A percentile compares a stretch with the other conserved stretches of the same genome.
phyloP scores from a whole-genome alignment of 2,329 filamentous ascomycete genomes.

The Pseudophaeomoniella oleicola region DNA sequence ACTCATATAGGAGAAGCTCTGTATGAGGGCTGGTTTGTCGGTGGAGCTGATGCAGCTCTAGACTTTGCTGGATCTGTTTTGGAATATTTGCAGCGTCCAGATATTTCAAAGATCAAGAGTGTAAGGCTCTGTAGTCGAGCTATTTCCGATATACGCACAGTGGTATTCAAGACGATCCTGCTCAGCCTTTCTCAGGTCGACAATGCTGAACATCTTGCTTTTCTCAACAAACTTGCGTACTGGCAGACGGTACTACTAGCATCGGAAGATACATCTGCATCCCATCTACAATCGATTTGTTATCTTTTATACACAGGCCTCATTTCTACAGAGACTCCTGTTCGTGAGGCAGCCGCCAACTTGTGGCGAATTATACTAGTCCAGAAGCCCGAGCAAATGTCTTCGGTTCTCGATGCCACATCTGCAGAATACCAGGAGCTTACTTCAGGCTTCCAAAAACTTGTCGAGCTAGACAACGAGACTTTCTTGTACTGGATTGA shows the following conservation, averaged over 20 bases:
- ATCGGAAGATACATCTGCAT: conserved; percentile 62
- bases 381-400: conserved; percentile 76
- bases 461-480: conserved; percentile 79
- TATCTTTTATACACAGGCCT: conserved; percentile 87
- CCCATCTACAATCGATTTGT: conserved; percentile 72
- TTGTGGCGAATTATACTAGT: conserved; percentile 87
- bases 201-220: conserved; percentile 50
- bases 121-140: conserved; percentile 85
- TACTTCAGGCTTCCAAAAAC: conserved; percentile 61
- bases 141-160: conserved; percentile 58
- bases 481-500: conserved; percentile 83
- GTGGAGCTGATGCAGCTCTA: conserved; percentile 67
- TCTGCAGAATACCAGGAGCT: conserved; percentile 56
- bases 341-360: conserved; percentile 64
- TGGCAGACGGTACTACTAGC: conserved; percentile 89
- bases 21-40: conserved; percentile 92
- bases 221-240: conserved; percentile 77
- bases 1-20: conserved; percentile 75
- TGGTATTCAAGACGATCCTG: conserved; percentile 65
- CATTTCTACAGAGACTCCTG: conserved; percentile 50
- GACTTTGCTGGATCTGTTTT: conserved; percentile 76
- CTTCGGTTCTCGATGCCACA: conserved; percentile 57
- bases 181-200: conserved; percentile 75
- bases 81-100: conserved; percentile 77
- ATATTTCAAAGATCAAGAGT: conserved; percentile 66